Conservation (phyloP, 2,329 filamentous ascomycete species). For the Ceratocystis harringtonii region DNA sequence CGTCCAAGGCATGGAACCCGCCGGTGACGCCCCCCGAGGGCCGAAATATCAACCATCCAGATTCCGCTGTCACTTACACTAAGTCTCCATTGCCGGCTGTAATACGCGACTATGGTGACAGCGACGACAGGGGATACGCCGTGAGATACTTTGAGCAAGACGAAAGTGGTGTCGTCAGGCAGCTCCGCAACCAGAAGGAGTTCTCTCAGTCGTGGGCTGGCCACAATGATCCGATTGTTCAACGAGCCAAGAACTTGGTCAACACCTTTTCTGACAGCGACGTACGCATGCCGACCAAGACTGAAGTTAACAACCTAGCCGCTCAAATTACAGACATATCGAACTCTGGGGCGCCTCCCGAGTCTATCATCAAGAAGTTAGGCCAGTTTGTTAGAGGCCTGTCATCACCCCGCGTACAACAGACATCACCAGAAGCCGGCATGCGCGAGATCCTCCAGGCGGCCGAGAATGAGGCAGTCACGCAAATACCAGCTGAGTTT, state of each 20-base stretch:
- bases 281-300: constrained; percentile 17
- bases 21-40: neutral
- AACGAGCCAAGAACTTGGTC: constrained; percentile 10
- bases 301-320: constrained; percentile 21
- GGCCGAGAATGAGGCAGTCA: constrained; percentile 11
- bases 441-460: constrained; percentile 13
- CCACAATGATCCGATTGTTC: constrained; percentile 20
- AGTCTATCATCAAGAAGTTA: constrained; percentile 13
- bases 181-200: constrained; percentile 28
- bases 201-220: constrained; percentile 28
- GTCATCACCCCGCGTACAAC: constrained; percentile 9
- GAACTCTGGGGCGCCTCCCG: constrained; percentile 9
- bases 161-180: constrained; percentile 22
- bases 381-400: constrained; percentile 14
- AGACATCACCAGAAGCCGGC: neutral
- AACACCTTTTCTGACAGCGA: constrained; percentile 15
- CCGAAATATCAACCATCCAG: constrained; percentile 8
- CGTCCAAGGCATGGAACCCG: neutral
- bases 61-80: constrained; percentile 8
- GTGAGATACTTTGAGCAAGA: constrained; percentile 32
- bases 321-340: constrained; percentile 10
- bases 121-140: constrained; percentile 11
- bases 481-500: constrained; percentile 6
- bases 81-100: constrained; percentile 16
- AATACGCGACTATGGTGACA: constrained; percentile 15